A percentile compares a stretch with the other conserved stretches of the same genome.
These are phyloP conservation scores for Epichloe gansuensis DNA, from an alignment of 2,329 filamentous ascomycete species.

Conservation along the genomic window DNA sequence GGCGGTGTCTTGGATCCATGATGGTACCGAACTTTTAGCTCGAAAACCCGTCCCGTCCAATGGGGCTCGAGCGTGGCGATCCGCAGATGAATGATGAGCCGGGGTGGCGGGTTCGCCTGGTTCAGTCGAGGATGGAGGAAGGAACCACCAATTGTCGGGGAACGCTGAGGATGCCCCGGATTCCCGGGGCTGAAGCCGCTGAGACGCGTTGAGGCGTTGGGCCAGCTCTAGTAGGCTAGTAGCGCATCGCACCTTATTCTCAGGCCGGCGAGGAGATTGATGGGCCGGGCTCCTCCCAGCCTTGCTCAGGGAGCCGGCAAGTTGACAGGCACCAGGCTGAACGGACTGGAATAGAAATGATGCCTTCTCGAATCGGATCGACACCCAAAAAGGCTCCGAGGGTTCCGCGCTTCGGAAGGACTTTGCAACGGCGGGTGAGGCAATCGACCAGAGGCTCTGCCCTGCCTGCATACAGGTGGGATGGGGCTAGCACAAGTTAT, in stretches of 20 bases:
- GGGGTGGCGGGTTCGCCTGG: not conserved
- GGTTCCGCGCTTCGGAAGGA: no score
- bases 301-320: not conserved
- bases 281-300: not conserved
- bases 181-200: not conserved
- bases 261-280: not conserved
- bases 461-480: no score
- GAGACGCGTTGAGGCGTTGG: no score
- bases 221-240: not conserved
- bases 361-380: not conserved
- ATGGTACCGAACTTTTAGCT: conserved; percentile 24
- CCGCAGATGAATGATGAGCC: not conserved
- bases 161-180: not conserved
- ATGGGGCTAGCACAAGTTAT: no score
- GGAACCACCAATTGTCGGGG: not conserved
- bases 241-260: conserved; percentile 1
- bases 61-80: conserved; percentile 2
- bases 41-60: conserved; percentile 14
- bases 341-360: no score
- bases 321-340: no score
- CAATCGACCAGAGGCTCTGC: no score
- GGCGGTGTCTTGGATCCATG: conserved; percentile 20
- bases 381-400: not conserved
- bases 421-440: no score
- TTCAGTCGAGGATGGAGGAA: not conserved